Evolutionary conservation across 2,329 filamentous ascomycete genomes (phyloP), one percentile per base, ranked within the genome.

Genomic region (Calonectria leucothoes): DNA sequence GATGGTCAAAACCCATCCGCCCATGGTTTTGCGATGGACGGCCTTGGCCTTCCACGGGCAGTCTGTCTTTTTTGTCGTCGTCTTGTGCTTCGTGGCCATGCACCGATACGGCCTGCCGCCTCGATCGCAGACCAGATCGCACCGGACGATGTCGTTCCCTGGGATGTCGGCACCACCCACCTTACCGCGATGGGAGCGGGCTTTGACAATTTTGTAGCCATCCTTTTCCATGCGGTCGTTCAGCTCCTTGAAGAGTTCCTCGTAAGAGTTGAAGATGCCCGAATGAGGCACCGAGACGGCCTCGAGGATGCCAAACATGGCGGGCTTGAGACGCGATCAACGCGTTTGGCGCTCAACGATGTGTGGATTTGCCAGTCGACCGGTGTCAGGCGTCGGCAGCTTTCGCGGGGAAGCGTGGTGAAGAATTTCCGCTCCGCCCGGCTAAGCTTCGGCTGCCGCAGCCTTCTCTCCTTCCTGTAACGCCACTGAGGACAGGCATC

Each of bases 11-110:
- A 86, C 83, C 86, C 86, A 87, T 45, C 85, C 86, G 6, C 85
- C 85, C 70, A 85, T 81, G 14, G 83, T 82, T 79, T 87, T 87
- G 11, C 85, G 84, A 66, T 86, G 82, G 10, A 87, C 86, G 1
- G 85, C 85, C 73, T 87, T 87, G 35, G 85, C 86, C 73, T 86
- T 86, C 86, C 86, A 87, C 6, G 85, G 86, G 29, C 86, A 87
- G 63, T 85, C 84, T 0, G 85, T 87, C 81, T 87, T 87, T 77
- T 87, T 87, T 10, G 86, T 87, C 29, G 84, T 83, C 8, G 86
- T 86, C 78, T 87, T 87, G 75, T 86, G 85, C 78, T 86, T 86
- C 6, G 85, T 87, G 8, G 86, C 86, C 78, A 83, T 82, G 73
- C 84, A 86, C 55, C 85, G 84, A 76, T 87, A 87, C 12, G 86